Percentiles rank a stretch among this genome's conserved stretches.
Evolutionary conservation across 768 basidiomycete genomes (phyloP).

Genomic region (Boletus eberwhitei): DNA sequence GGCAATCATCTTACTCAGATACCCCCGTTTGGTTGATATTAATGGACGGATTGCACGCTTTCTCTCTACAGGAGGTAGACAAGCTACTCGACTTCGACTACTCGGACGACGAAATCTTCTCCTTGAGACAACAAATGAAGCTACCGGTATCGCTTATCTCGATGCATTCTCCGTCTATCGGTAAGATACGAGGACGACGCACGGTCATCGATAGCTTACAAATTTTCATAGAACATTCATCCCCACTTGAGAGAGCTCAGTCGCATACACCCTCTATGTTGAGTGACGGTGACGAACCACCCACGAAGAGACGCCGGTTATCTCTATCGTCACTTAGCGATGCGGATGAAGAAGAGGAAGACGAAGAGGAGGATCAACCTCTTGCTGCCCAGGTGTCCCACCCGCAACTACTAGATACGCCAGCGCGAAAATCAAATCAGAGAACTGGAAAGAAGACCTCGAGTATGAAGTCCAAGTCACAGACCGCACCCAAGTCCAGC

Average conservation of each 20-base stretch:
- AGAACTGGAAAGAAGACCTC: slow-evolving; percentile 54
- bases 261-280: slow-evolving; percentile 42
- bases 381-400: slow-evolving; percentile 46
- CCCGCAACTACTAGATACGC: slow-evolving; percentile 29
- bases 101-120: slow-evolving; percentile 63
- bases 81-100: slow-evolving; percentile 80
- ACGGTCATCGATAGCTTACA: neutral
- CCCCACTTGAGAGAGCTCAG: slow-evolving; percentile 15
- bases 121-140: slow-evolving; percentile 69
- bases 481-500: slow-evolving; percentile 48
- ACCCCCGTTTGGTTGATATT: slow-evolving; percentile 12
- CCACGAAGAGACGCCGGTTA: slow-evolving; percentile 50
- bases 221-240: slow-evolving; percentile 23
- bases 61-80: slow-evolving; percentile 58
- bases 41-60: slow-evolving; percentile 7
- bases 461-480: slow-evolving; percentile 58
- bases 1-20: slow-evolving; percentile 16
- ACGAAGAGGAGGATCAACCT: slow-evolving; percentile 60
- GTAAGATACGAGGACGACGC: slow-evolving; percentile 33
- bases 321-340: slow-evolving; percentile 57
- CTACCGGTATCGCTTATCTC: slow-evolving; percentile 49
- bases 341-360: slow-evolving; percentile 40
- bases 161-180: slow-evolving; percentile 50
- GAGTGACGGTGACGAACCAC: slow-evolving; percentile 44
- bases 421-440: slow-evolving; percentile 33